Evolutionary conservation across 345 rosid genomes (phyloP).

Genomic region (Capsella bursapastoris): DNA sequence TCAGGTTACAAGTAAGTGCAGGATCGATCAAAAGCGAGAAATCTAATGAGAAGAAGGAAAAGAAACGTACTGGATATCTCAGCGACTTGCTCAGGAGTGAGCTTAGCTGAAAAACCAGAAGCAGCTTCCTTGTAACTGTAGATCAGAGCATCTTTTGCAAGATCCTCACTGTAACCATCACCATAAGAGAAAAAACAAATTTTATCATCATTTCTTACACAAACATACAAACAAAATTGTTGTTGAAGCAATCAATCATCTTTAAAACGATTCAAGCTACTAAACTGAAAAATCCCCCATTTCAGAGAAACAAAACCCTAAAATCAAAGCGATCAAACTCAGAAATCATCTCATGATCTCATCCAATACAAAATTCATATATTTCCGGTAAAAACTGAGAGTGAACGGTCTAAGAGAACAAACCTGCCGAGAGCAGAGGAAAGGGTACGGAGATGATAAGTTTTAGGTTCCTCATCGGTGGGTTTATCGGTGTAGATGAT

Average conservation of each 20-base stretch:
- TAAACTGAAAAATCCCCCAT: neutral
- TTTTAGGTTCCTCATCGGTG: conserved; percentile 62
- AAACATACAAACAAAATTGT: neutral
- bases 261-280: neutral
- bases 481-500: conserved; percentile 84
- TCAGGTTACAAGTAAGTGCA: neutral
- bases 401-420: neutral
- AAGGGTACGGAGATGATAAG: conserved; percentile 73
- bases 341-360: neutral
- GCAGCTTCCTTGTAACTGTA: conserved; percentile 87
- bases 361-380: neutral
- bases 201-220: neutral
- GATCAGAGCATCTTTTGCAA: conserved; percentile 76
- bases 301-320: neutral
- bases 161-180: conserved; percentile 58
- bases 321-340: conserved; percentile 6
- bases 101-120: conserved; percentile 88
- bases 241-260: neutral
- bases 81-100: conserved; percentile 75
- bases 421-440: conserved; percentile 81
- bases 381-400: neutral
- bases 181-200: neutral
- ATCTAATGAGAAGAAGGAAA: no score
- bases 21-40: neutral
- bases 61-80: conserved; percentile 63